phyloP scores from a whole-genome alignment of 148 eudicot genomes.

The Vaccinium vitisidaea region DNA sequence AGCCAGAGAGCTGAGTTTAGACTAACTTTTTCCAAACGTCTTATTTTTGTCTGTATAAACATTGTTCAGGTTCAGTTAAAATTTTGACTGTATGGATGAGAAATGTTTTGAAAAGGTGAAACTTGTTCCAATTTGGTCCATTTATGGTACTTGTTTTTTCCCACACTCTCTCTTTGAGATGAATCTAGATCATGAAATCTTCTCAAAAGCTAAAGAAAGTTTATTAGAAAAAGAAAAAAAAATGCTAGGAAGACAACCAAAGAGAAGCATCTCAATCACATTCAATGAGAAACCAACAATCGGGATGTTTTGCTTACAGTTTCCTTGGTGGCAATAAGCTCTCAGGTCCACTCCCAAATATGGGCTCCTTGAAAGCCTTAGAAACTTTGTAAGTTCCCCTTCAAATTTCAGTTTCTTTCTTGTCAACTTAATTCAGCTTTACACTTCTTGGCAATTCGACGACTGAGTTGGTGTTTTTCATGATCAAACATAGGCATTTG shows the following conservation, averaged over 20 bases:
- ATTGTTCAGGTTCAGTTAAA: neutral
- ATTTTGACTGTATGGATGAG: neutral
- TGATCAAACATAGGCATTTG: slow-evolving; percentile 58
- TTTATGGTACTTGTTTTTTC: neutral
- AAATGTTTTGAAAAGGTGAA: neutral
- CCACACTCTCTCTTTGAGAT: neutral
- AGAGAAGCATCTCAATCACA: neutral
- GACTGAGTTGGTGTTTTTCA: neutral
- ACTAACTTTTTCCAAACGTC: neutral
- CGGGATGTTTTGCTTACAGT: slow-evolving; percentile 29
- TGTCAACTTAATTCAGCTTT: neutral
- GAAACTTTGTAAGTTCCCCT: slow-evolving; percentile 56
- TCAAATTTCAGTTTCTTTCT: neutral
- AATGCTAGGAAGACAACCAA: neutral
- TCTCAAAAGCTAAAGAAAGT: neutral
- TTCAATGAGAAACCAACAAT: neutral
- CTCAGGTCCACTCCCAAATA: slow-evolving; percentile 60
- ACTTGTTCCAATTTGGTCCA: neutral
- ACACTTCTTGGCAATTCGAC: neutral
- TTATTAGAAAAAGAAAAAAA: neutral
- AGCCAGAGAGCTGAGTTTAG: neutral
- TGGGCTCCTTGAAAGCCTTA: slow-evolving; percentile 48
- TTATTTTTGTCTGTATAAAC: neutral
- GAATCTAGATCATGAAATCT: neutral
- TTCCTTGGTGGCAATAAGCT: slow-evolving; percentile 69